Evolutionary conservation across 371 early-diverging fungal genomes (phyloP).

Genomic region (Mucor plumbeus): DNA sequence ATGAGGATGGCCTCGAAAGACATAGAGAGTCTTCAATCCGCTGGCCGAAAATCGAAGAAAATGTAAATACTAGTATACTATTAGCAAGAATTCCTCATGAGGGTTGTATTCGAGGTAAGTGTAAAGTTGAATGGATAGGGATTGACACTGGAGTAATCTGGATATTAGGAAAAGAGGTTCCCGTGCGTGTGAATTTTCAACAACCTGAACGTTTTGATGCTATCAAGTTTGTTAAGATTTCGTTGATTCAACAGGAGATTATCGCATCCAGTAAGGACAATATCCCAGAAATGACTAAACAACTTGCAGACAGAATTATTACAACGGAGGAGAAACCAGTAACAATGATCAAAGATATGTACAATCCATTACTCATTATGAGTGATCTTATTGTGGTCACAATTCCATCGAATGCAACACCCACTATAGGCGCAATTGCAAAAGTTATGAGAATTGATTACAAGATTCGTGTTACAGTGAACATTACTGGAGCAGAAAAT

Average conservation of each 20-base stretch:
- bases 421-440: slow-evolving; percentile 11
- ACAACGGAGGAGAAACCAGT: neutral
- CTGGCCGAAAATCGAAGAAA: slow-evolving; percentile 19
- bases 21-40: slow-evolving; percentile 5
- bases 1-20: slow-evolving; percentile 9
- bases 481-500: neutral
- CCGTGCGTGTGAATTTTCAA: slow-evolving; percentile 6
- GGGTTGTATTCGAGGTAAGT: slow-evolving; percentile 17
- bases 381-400: neutral
- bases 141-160: neutral
- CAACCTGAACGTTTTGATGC: slow-evolving; percentile 12
- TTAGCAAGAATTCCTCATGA: slow-evolving; percentile 14
- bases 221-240: neutral
- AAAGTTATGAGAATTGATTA: slow-evolving; percentile 19
- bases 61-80: slow-evolving; percentile 13
- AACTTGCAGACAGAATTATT: slow-evolving; percentile 14
- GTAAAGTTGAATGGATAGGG: neutral
- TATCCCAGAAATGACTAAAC: slow-evolving; percentile 20
- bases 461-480: slow-evolving; percentile 18
- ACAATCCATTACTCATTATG: neutral
- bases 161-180: slow-evolving; percentile 7
- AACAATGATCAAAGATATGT: neutral
- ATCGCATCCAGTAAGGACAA: slow-evolving; percentile 16
- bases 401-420: slow-evolving; percentile 15
- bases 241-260: slow-evolving; percentile 14